Evolutionary conservation across 192 early-diverging fungal species (phyloP), one percentile per base, ranked within the genome.

Genomic region (Podila epigama): DNA sequence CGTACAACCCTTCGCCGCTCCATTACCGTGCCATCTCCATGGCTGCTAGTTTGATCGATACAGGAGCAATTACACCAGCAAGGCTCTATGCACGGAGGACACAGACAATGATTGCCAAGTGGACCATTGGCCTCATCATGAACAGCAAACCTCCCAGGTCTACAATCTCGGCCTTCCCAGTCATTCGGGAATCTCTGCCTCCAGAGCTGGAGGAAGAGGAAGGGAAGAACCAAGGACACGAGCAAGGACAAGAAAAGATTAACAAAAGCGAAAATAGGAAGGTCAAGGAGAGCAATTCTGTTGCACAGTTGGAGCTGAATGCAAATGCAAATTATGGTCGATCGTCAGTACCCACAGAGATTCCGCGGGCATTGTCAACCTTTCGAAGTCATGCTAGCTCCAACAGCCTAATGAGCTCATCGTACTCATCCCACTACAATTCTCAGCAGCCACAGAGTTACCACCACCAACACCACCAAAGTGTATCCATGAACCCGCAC

Each of bases 81-180:
- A 68, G 63, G 31, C 53, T 77, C 2, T 77, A 77, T 27, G 73
- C 73, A 7, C 60, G 66, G 11, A 53, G 73, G 39, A 77, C 73
- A 2, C 73, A 77, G 54, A 68, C 66, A 35, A 77, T 77, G 73
- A 77, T 77, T 41, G 73, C 73, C 18, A 77, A 68, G 35, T 77
- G 73, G 73, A 77, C 73, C 3, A 13, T 77, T 10, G 66, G 73
- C 15, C 33, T 77, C 51, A 68, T 77, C 18, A 68, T 77, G 73
- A 77, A 77, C 40, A 77, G 55, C 32, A 77, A 59, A 29, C 32
- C 27, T 7, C 52, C 44, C 32, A 52, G 56, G n/a, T 54, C 65
- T 8, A 9, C 53, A 0, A 42, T 44, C 7, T 58, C 58, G 27
- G 61, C 56, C 2, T 77, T 77, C n/a, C 73, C 66, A 0, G 53